Evolutionary conservation across 2,329 filamentous ascomycete genomes (phyloP), one percentile per base, ranked within the genome.

Genomic region (Penicillium sp.): DNA sequence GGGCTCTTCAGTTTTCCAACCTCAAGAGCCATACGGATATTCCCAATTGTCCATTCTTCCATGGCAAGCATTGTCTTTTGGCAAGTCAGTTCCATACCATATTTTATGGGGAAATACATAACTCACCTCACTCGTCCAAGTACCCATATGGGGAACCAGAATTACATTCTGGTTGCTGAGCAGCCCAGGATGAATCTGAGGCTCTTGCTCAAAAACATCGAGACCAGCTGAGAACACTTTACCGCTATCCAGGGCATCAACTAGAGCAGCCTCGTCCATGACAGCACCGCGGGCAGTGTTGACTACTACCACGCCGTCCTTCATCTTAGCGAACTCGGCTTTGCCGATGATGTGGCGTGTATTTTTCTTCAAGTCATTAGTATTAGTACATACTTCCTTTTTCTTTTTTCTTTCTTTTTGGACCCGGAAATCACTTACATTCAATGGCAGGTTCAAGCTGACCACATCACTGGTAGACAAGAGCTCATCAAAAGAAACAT

Each of bases 91-190:
- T 54, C 48, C 15, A 42, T 21, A 8, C 3, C 9, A 13, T 35
- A 2, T 12, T 12, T 29, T 17, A 17, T 6, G 13, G 17, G 5
- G 10, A 37, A 23, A 2, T 23, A 25, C 1, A 4, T 17, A 40
- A 69, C 70, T 63, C 59, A 77, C 75, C 78, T 89, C 90, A 29
- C 86, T 78, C 0, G 89, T 93, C 82, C 84, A 91, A 0, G 91
- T 95, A 0, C 91, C 91, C 89, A 95, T 90, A 73, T 95, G 91
- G 51, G 91, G 91, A 37, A 95, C 77, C 29, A 96, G 80, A 67
- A 93, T 80, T 23, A 90, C 89, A 64, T 85, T 83, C 2, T 85
- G 84, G 69, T 93, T 93, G 17, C 78, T 77, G 15, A 93, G 65
- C 42, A 95, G 78, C 1, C 88, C 89, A 0, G 86, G 86, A 69